Conservation (phyloP, 2,329 filamentous ascomycete species). For the Apiospora marii region DNA sequence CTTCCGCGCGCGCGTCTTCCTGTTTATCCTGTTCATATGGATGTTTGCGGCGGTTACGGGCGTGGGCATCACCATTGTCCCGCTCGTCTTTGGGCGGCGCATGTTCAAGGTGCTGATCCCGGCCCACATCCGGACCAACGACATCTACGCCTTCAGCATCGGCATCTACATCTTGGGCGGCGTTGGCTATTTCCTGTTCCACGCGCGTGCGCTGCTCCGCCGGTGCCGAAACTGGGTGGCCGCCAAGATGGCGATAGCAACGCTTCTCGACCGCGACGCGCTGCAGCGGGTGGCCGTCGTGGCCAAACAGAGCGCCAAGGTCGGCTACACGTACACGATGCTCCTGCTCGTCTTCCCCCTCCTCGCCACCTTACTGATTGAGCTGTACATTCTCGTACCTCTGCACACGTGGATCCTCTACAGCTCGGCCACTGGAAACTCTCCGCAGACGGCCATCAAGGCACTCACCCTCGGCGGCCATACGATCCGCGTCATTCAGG, state of each 20-base stretch:
- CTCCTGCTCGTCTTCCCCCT: constrained; percentile 83
- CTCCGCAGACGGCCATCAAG: constrained; percentile 38
- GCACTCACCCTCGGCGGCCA: constrained; percentile 54
- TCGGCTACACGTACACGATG: constrained; percentile 79
- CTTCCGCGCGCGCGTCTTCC: constrained; percentile 80
- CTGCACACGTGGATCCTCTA: constrained; percentile 78
- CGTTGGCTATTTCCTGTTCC: constrained; percentile 66
- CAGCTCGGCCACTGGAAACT: constrained; percentile 26
- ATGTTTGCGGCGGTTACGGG: constrained; percentile 89
- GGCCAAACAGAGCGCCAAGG: constrained; percentile 46
- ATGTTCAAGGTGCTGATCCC: constrained; percentile 80
- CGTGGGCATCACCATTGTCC: constrained; percentile 84
- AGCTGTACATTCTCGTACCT: constrained; percentile 89
- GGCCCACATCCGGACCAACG: constrained; percentile 78
- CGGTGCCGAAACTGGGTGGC: constrained; percentile 42
- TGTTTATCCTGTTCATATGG: constrained; percentile 93
- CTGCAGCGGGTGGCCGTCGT: constrained; percentile 41
- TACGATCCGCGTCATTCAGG: constrained; percentile 86
- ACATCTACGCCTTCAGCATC: constrained; percentile 94
- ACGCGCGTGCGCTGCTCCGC: constrained; percentile 51
- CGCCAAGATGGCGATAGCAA: constrained; percentile 33
- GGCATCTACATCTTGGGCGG: constrained; percentile 84
- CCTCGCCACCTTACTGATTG: constrained; percentile 79
- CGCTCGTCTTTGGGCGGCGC: constrained; percentile 82
- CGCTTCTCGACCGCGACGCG: constrained; percentile 42